These are phyloP conservation scores for Euphorbia tirucalli DNA, from an alignment of 345 rosid genomes.

Conservation along the genomic window DNA sequence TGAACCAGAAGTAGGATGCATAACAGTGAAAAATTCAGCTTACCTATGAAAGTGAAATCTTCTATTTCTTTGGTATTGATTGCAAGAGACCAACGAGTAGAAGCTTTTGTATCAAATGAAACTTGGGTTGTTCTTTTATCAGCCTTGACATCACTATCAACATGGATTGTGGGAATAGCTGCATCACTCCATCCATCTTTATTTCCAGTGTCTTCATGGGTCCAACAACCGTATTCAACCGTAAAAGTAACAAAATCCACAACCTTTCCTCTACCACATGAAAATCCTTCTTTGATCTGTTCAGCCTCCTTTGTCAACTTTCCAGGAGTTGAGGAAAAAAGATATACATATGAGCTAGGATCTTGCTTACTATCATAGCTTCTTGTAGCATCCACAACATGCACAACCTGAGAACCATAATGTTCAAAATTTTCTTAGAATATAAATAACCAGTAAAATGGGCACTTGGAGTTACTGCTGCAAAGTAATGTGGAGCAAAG, in stretches of 20 bases:
- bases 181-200: conserved; percentile 66
- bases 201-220: conserved; percentile 38
- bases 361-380: conserved; percentile 40
- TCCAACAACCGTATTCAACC: conserved; percentile 71
- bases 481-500: no score
- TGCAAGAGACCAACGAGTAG: conserved; percentile 83
- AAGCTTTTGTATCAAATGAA: conserved; percentile 59
- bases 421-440: background rate
- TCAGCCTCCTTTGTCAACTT: conserved; percentile 67
- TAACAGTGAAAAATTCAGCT: no score
- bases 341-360: conserved; percentile 53
- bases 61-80: conserved; percentile 66
- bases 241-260: conserved; percentile 76
- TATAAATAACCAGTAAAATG: no score
- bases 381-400: conserved; percentile 74
- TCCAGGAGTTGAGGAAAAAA: conserved; percentile 87
- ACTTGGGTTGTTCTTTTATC: conserved; percentile 45
- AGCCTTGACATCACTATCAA: conserved; percentile 37
- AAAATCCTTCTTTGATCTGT: conserved; percentile 63
- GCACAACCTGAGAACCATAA: conserved; percentile 66
- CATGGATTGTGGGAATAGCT: conserved; percentile 57
- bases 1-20: no score
- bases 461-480: no score
- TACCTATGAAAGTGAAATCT: conserved; percentile 71
- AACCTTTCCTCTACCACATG: conserved; percentile 62